These are phyloP conservation scores for Ophiostoma sp. DNA, from an alignment of 2,329 filamentous ascomycete species.

Conservation along the genomic window DNA sequence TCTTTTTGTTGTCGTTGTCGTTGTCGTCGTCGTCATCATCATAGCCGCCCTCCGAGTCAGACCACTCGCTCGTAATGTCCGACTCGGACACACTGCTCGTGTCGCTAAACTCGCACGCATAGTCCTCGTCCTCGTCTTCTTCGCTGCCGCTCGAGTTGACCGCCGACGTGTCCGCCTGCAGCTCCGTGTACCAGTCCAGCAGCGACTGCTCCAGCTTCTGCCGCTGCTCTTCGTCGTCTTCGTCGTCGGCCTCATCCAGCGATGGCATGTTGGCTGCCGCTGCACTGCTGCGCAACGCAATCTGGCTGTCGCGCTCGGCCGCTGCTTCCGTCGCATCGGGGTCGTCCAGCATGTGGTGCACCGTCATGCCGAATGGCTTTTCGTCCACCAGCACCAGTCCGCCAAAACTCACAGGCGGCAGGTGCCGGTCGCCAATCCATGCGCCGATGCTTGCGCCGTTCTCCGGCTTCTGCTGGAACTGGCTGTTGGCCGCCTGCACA, in stretches of 20 bases:
- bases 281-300: conserved; percentile 28
- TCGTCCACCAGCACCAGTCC: conserved; percentile 81
- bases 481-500: conserved; percentile 56
- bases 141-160: conserved; percentile 33
- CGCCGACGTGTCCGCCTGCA: conserved; percentile 35
- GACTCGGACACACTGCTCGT: conserved; percentile 48
- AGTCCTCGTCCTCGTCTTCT: conserved; percentile 43
- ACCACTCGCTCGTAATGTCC: conserved; percentile 47
- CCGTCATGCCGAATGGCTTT: conserved; percentile 85
- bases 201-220: conserved; percentile 33
- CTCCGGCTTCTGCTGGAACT: conserved; percentile 69
- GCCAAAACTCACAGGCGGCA: conserved; percentile 86
- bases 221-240: conserved; percentile 29
- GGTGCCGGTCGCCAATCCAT: conserved; percentile 75
- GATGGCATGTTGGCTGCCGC: conserved; percentile 26
- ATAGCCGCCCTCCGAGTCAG: conserved; percentile 43
- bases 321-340: conserved; percentile 40
- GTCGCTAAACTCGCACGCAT: conserved; percentile 57
- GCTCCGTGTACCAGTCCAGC: conserved; percentile 40
- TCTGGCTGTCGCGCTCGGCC: conserved; percentile 22
- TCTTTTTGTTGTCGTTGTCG: conserved; percentile 41
- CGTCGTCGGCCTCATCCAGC: conserved; percentile 9
- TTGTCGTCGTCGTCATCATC: conserved; percentile 46
- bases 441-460: conserved; percentile 93
- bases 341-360: conserved; percentile 90